Evolutionary conservation across 2,329 filamentous ascomycete species (phyloP), one percentile per base, ranked within the genome.

Genomic region (Basipetospora sp.): DNA sequence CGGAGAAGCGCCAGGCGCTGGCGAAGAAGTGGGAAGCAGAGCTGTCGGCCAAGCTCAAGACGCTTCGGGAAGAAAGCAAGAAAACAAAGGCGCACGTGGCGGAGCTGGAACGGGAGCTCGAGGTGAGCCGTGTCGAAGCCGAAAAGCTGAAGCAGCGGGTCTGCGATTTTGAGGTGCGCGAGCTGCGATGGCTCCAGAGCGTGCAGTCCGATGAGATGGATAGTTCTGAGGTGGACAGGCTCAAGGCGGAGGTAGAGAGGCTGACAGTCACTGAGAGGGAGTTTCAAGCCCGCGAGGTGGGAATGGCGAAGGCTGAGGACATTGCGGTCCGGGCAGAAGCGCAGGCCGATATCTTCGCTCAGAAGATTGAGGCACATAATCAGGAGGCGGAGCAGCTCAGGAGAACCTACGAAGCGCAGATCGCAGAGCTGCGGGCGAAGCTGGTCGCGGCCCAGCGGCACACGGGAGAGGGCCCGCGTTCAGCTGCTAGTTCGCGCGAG

Each of bases 11-110:
- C 31, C 74, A 81, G 25, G 74, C 70, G 28, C 69, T 86, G 47
- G 71, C 78, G 2, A 83, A 83, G 58, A 87, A 83, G 51, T 82
- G 80, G 71, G 83, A 88, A 50, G 71, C 67, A 2, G 77, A 84
- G 46, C 63, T 86, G 22, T 73, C 32, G 34, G 64, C 65, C 37
- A 84, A 81, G 54, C 60, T 86, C 31, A 70, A 73, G 44, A 60
- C 62, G 3, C 64, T 84, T 29, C 70, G 76, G 35, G 80, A 85
- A 41, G 79, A 84, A 42, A 74, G 77, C 43, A 82, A 77, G 55
- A 68, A 65, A 43, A 78, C 71, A 64, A 68, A 64, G 18, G 55
- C 55, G 1, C 74, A 80, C 43, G 65, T 72, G 31, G 67, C 71
- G 18, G 54, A 58, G 6, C 54, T 83, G 5, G 65, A 66, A 26